Evolutionary conservation across 352 stramenopile genomes (phyloP), one percentile per base, ranked within the genome.

Genomic region (Phytopythium sindhum): DNA sequence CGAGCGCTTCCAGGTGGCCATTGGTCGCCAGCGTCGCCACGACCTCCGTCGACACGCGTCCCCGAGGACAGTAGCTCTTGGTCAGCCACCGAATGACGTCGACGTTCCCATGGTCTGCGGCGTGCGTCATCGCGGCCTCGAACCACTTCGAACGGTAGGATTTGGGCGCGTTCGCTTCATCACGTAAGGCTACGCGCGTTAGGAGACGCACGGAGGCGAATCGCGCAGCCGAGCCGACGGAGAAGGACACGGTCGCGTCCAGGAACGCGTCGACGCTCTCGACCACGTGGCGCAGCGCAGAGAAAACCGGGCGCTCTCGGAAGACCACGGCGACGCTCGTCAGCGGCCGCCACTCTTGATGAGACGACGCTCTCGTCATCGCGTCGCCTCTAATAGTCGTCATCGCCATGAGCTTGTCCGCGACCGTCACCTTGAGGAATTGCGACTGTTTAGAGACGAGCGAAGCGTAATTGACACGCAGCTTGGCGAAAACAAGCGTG

Each of bases 1-100:
- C 47, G n/a, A 75, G 55, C 28, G 72, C 61, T 14, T 39, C 26
- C 29, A 75, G 19, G n/a, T 70, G 69, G 24, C 69, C 69, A 52
- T 73, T 73, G 44, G 47, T 65, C 33, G 69, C 65, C 21, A 66
- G 42, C 21, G 37, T 31, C 19, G 60, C 64, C 1, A 74, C 68
- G 19, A 50, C 60, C 19, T 65, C 47, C 17, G 68, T 66, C 35
- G 56, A 19, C n/a, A 74, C 60, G 28, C 64, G 48, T 39, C 68
- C 68, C 6, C 37, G 29, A 4, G 64, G 68, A n/a, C 28, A 68
- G 14, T 52, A 45, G 50, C 7, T n/a, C 51, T 47, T 29, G 50
- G 62, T 26, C 24, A 74, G 37, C 68, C 68, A 74, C 64, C 61
- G 50, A 11, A 68, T 60, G n/a, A 74, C 68, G 8, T 60, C 64